Evolutionary conservation across 2,329 filamentous ascomycete genomes (phyloP).

Genomic region (Cladosporium sp.): DNA sequence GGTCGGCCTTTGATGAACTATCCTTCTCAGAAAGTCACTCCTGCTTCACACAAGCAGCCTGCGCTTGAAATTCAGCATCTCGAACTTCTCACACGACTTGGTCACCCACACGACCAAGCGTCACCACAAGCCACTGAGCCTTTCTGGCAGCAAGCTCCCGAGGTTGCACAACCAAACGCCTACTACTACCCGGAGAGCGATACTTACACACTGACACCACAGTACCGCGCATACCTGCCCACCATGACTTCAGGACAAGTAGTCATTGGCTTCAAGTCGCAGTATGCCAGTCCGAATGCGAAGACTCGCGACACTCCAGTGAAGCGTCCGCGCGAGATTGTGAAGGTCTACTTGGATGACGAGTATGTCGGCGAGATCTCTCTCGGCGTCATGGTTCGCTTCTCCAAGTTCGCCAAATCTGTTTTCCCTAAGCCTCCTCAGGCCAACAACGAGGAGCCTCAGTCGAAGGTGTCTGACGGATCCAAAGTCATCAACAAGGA

Average conservation of each 20-base stretch:
- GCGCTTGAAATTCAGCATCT: background rate
- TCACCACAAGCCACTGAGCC: slow-evolving; percentile 4
- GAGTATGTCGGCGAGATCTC: slow-evolving; percentile 9
- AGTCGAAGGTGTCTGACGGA: background rate
- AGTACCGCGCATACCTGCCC: background rate
- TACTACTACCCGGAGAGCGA: slow-evolving; percentile 4
- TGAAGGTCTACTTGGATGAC: slow-evolving; percentile 14
- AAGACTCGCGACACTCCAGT: background rate
- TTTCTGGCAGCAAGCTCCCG: slow-evolving; percentile 10
- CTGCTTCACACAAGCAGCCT: background rate
- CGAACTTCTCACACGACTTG: background rate
- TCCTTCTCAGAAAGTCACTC: background rate
- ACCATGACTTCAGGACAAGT: background rate
- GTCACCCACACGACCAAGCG: slow-evolving; percentile 6
- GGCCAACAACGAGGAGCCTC: background rate
- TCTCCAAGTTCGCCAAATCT: slow-evolving; percentile 14
- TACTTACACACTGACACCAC: background rate
- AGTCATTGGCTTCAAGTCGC: slow-evolving; percentile 9
- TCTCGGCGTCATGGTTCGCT: slow-evolving; percentile 13
- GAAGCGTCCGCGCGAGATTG: slow-evolving; percentile 9
- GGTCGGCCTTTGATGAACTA: background rate
- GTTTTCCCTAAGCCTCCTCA: slow-evolving; percentile 10
- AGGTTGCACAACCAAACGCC: background rate
- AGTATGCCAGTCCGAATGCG: background rate
- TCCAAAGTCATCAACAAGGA: background rate